Evolutionary conservation across 805 yeast species (phyloP), one percentile per base, ranked within the genome.

Genomic region (Candida nitratophila): DNA sequence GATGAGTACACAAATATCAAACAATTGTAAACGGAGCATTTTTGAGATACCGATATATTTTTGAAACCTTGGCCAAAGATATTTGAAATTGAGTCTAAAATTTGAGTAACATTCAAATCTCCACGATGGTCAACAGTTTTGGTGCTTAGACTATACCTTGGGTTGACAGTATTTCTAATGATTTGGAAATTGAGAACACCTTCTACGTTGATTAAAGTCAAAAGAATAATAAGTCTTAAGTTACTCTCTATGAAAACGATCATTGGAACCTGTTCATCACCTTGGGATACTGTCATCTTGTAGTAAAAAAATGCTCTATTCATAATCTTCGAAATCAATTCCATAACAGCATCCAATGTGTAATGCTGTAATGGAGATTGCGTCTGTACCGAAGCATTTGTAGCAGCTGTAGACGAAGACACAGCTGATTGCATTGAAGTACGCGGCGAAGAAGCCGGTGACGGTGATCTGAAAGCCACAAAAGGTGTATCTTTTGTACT

Each of bases 181-280:
- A 73, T 65, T 0, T 57, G 57, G 1, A 61, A 53, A 20, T 70
- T 69, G 47, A 81, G 61, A 4, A 73, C 75, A 9, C 77, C 77
- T 30, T 77, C 74, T 2, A 72, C 56, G 48, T 70, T 70, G 4
- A 79, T 59, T 10, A 69, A 59, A 1, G 82, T 70, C 73, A 84
- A 73, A 42, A 86, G 72, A 44, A 79, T 78, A 20, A 81, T 64
- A 42, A 72, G 75, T 47, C 96, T 70, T 29, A 89, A 51, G 2
- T 85, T 67, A 2, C 83, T 71, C 50, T 88, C 96, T 37, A 84
- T 78, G 50, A 79, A 85, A 0, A 89, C 89, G 1, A 83, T 62
- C 47, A 82, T 91, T 0, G 98, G 97, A 0, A 83, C 90, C 50
- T 76, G 77, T 50, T 91, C 96, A 44, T 81, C 87, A 9, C 73